Evolutionary conservation across 148 eudicot genomes (phyloP).

Genomic region (Polygonum maritimum): DNA sequence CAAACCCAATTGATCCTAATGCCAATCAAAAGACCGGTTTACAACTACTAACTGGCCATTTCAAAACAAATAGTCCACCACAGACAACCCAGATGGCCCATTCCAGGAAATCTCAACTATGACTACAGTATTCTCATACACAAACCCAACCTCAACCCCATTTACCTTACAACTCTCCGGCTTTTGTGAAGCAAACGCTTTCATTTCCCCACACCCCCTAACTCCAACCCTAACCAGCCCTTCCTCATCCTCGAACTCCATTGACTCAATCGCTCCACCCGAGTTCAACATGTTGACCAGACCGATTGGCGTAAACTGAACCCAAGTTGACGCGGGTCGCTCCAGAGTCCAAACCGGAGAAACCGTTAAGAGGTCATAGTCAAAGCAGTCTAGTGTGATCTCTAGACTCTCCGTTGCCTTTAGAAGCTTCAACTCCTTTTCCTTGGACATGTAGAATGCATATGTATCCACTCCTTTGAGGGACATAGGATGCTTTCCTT

Average conservation of each 20-base stretch:
- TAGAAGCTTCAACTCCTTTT: conserved; percentile 27
- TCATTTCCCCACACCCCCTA: conserved; percentile 41
- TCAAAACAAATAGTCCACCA: conserved; percentile 33
- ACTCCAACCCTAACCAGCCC: conserved; percentile 27
- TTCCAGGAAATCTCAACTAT: conserved; percentile 36
- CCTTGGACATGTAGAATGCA: conserved; percentile 50
- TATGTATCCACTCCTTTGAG: conserved; percentile 19
- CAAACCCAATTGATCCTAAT: neutral
- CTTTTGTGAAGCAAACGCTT: conserved; percentile 27
- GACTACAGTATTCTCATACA: conserved; percentile 30
- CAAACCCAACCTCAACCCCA: conserved; percentile 24
- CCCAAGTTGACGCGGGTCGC: neutral
- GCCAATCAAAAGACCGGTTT: neutral
- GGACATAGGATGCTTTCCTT: conserved; percentile 39
- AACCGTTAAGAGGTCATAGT: neutral
- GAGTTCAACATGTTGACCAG: conserved; percentile 21
- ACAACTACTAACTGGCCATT: neutral
- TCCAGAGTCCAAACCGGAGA: neutral
- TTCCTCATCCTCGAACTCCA: neutral
- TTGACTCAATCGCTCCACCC: conserved; percentile 18
- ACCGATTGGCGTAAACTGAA: conserved; percentile 14
- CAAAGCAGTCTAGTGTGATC: neutral
- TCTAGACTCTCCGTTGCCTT: neutral
- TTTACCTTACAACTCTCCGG: conserved; percentile 24
- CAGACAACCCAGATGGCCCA: conserved; percentile 15